Base-by-base conservation (phyloP, 2,329 filamentous ascomycete species). In the Bisporella sp. region DNA sequence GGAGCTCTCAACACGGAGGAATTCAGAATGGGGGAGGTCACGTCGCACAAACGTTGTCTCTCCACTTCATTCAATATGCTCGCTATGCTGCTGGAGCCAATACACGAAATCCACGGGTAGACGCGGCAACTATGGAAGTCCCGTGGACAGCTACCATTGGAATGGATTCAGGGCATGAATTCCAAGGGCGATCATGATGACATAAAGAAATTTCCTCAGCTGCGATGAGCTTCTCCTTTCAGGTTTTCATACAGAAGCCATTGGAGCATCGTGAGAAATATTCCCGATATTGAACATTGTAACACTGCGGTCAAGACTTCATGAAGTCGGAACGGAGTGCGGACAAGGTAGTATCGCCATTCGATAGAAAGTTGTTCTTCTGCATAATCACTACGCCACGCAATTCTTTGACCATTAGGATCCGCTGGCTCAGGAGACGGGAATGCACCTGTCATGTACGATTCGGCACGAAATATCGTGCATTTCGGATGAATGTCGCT, bases 81-180 rank as follows among this genome's bases (percentile, higher is more conserved):
- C 35, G 45, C 50, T 2, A 13, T 45, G 13, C 5, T 32, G 5
- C 52, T 52, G 54, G 56, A 56, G 53, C 58, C 57, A 60, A 57
- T 61, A 57, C 56, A 48, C 52, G 46, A 13, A 28, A 13, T 45
- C 52, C 42, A 35, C 57, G 56, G 59, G 48, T 53, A 55, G 28
- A 29, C 31, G 13, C 57, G 57, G 57, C 50, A 53, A 51, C 31
- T 31, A 28, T 31, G 29, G 21, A 31, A 45, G 51, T 57, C 53
- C 53, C 45, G 55, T 51, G 55, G 41, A 42, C 35, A 21, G 21
- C 21, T 21, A 21, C 21, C 21, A 21, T 21, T 21, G 21, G 21
- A 21, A 21, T 21, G 21, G 21, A 21, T 21, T 21, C 21, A 21
- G 21, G 21, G 21, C 21, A 21, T 21, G 21, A 21, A 21, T 21